Conservation (phyloP, 2,329 filamentous ascomycete genomes). For the Trichoderma semiorbis region DNA sequence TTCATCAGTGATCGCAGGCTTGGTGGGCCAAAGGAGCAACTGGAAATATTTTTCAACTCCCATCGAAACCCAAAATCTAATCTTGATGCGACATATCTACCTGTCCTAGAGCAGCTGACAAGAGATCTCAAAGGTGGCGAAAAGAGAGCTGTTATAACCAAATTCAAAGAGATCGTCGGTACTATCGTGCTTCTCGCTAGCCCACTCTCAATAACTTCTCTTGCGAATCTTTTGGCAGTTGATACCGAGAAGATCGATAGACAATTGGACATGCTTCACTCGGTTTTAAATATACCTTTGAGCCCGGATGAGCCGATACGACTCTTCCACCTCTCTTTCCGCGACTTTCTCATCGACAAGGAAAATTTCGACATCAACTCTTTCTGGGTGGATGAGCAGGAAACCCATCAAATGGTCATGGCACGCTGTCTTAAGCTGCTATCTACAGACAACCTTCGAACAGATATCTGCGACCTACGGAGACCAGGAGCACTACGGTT, state of each 20-base stretch:
- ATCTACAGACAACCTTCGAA: neutral
- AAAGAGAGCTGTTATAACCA: neutral
- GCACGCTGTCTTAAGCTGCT: neutral
- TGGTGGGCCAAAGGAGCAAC: neutral
- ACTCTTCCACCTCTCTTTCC: neutral
- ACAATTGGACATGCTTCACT: neutral
- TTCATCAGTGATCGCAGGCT: neutral
- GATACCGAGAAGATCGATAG: neutral
- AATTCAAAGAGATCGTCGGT: neutral
- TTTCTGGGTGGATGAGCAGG: neutral
- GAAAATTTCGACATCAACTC: neutral
- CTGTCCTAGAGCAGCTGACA: neutral
- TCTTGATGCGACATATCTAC: neutral
- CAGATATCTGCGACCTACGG: neutral
- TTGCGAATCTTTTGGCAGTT: neutral
- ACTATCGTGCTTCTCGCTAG: neutral
- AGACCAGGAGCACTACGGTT: neutral
- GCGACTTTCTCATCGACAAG: neutral
- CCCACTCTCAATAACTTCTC: neutral
- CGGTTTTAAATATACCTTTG: neutral
- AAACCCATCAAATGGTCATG: neutral
- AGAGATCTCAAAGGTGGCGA: neutral
- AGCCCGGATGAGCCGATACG: neutral
- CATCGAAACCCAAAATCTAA: neutral
- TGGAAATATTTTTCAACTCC: neutral